A percentile compares a stretch with the other conserved stretches of the same genome.
Evolutionary conservation across 2,329 filamentous ascomycete species (phyloP).

Genomic region (Colletotrichum limetticola): DNA sequence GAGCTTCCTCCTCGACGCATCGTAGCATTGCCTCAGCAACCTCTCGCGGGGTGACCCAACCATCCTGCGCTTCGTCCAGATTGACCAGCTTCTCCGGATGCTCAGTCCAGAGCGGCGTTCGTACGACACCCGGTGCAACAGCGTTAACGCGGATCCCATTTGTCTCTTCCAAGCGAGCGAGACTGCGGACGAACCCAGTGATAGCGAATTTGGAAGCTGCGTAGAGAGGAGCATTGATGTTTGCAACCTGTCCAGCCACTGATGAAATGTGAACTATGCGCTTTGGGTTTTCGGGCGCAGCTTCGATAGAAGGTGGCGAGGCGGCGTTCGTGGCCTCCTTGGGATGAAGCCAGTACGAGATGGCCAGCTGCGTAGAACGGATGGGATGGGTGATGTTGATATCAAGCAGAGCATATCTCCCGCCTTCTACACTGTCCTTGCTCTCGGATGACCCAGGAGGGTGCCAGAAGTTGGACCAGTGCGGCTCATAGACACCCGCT

Average conservation of each 20-base stretch:
- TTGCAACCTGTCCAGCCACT: slow-evolving; percentile 48
- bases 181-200: slow-evolving; percentile 52
- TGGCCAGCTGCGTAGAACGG: slow-evolving; percentile 51
- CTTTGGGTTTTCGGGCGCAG: slow-evolving; percentile 44
- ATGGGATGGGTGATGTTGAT: slow-evolving; percentile 56
- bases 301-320: slow-evolving; percentile 19
- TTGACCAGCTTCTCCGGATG: slow-evolving; percentile 54
- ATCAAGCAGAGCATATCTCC: slow-evolving; percentile 49
- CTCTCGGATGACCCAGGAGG: slow-evolving; percentile 49
- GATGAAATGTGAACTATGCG: slow-evolving; percentile 50
- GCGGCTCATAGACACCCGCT: slow-evolving; percentile 59
- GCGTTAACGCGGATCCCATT: slow-evolving; percentile 52
- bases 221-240: slow-evolving; percentile 50
- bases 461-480: slow-evolving; percentile 54
- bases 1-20: slow-evolving; percentile 46
- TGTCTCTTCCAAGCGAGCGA: slow-evolving; percentile 47
- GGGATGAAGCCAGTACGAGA: slow-evolving; percentile 50
- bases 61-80: slow-evolving; percentile 46
- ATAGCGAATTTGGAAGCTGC: slow-evolving; percentile 52
- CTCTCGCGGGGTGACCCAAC: slow-evolving; percentile 53
- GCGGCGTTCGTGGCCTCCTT: slow-evolving; percentile 4
- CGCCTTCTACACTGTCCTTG: slow-evolving; percentile 42
- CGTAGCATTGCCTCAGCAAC: slow-evolving; percentile 57
- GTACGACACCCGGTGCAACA: slow-evolving; percentile 54
- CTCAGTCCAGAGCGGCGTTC: slow-evolving; percentile 58